These are phyloP conservation scores for Kurtzmaniella fragi DNA, from an alignment of 805 yeast genomes.

Conservation along the genomic window DNA sequence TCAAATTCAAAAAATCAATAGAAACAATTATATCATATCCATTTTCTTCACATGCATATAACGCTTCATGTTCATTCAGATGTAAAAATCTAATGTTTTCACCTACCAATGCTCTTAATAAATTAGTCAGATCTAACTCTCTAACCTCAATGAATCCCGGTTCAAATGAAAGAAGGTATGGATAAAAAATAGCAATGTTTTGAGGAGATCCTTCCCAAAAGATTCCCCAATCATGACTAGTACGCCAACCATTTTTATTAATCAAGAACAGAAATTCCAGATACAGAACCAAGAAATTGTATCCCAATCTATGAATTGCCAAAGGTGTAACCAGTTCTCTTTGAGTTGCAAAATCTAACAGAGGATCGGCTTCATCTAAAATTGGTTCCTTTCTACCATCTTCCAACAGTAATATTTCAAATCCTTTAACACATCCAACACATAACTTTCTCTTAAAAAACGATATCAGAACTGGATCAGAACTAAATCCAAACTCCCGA, in stretches of 20 bases:
- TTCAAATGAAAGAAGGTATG: constrained; percentile 88
- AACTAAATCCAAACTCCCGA: constrained; percentile 72
- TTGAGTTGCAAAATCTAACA: constrained; percentile 86
- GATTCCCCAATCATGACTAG: constrained; percentile 88
- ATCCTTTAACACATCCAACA: constrained; percentile 94
- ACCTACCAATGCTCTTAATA: constrained; percentile 84
- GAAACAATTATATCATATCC: constrained; percentile 93
- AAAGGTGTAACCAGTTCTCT: constrained; percentile 78
- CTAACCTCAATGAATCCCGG: constrained; percentile 86
- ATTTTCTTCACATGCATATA: constrained; percentile 86
- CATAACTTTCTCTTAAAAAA: constrained; percentile 85
- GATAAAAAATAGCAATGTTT: constrained; percentile 89
- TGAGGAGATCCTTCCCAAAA: constrained; percentile 97
- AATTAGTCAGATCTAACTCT: constrained; percentile 80
- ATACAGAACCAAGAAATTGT: constrained; percentile 83
- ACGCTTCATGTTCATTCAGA: constrained; percentile 85
- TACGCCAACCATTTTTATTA: constrained; percentile 94
- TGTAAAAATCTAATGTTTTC: constrained; percentile 88
- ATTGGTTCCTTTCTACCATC: constrained; percentile 83
- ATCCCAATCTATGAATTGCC: constrained; percentile 85
- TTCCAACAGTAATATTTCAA: constrained; percentile 85
- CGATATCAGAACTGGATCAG: constrained; percentile 89
- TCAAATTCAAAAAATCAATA: constrained; percentile 76
- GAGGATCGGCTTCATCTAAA: constrained; percentile 97
- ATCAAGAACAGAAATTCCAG: constrained; percentile 93